These are phyloP conservation scores for Vitis rotundifolia DNA, from an alignment of 164 flowering plant genomes.

Conservation along the genomic window DNA sequence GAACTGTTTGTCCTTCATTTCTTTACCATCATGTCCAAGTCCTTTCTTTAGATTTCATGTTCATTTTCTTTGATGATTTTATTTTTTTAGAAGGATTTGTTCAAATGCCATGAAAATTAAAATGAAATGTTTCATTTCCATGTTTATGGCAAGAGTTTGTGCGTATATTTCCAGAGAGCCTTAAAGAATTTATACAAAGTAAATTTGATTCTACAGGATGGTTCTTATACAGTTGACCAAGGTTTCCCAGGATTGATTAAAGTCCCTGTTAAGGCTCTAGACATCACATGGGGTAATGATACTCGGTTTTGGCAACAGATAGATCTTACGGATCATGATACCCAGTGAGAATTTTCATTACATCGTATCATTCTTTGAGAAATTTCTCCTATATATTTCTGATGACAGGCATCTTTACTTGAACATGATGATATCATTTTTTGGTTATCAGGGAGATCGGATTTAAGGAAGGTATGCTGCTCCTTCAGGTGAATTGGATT, in stretches of 20 bases:
- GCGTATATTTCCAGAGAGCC: too few relatives aligned
- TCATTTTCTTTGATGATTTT: too few relatives aligned
- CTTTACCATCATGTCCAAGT: too few relatives aligned
- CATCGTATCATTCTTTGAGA: not conserved
- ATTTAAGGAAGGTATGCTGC: not conserved
- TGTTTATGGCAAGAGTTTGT: too few relatives aligned
- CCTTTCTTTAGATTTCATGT: too few relatives aligned
- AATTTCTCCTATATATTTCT: not conserved
- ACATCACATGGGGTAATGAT: slow-evolving; percentile 17
- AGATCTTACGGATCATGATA: not conserved
- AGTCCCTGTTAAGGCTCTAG: not conserved
- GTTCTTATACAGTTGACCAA: not conserved
- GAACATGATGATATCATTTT: not conserved
- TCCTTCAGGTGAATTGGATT: slow-evolving; percentile 34
- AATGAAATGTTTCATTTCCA: too few relatives aligned
- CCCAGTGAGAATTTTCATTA: not conserved
- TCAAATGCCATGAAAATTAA: too few relatives aligned
- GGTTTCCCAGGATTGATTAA: not conserved
- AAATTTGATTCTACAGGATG: not conserved
- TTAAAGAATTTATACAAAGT: too few relatives aligned
- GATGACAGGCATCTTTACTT: not conserved
- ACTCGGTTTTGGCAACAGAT: slow-evolving; percentile 6
- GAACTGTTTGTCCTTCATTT: too few relatives aligned
- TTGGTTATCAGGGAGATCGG: not conserved
- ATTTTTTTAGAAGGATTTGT: too few relatives aligned